phyloP scores from a whole-genome alignment of 352 stramenopile genomes.

The Phytophthora pinifolia region DNA sequence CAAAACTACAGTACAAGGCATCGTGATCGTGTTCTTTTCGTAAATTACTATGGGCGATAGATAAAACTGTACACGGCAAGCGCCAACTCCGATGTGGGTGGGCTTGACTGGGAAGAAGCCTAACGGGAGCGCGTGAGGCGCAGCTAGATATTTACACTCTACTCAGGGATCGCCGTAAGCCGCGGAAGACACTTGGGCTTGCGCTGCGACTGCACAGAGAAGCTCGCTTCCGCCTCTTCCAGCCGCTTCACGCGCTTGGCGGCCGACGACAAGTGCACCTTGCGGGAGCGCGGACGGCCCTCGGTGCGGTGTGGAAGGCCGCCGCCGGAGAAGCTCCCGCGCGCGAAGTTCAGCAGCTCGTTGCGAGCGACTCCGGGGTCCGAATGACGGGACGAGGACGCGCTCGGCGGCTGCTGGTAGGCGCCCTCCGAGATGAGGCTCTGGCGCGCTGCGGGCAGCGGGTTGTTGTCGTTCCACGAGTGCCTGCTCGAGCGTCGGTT shows the following conservation, averaged over 20 bases:
- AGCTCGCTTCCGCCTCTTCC: slow-evolving; percentile 78
- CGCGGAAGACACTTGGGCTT: slow-evolving; percentile 41
- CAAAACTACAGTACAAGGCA: slow-evolving; percentile 13
- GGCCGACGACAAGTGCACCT: slow-evolving; percentile 77
- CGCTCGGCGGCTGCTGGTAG: slow-evolving; percentile 38
- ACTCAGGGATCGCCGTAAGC: slow-evolving; percentile 50
- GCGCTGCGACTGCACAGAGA: slow-evolving; percentile 39
- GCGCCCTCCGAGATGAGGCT: slow-evolving; percentile 49
- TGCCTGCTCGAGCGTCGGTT: slow-evolving; percentile 36
- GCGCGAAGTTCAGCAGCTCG: slow-evolving; percentile 70
- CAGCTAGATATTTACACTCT: slow-evolving; percentile 27
- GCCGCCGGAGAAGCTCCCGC: slow-evolving; percentile 44
- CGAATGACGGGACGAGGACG: slow-evolving; percentile 56
- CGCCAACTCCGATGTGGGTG: slow-evolving; percentile 17
- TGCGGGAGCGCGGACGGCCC: slow-evolving; percentile 47
- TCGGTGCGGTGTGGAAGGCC: slow-evolving; percentile 45
- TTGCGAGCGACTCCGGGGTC: slow-evolving; percentile 66
- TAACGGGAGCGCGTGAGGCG: slow-evolving; percentile 6
- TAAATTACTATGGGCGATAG: slow-evolving; percentile 33
- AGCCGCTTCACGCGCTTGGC: slow-evolving; percentile 84
- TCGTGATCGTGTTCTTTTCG: slow-evolving; percentile 20
- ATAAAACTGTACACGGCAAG: slow-evolving; percentile 34
- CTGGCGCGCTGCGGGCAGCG: slow-evolving; percentile 25
- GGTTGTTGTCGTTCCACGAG: slow-evolving; percentile 60
- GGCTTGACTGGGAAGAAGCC: slow-evolving; percentile 13